Evolutionary conservation across 257 asterid species (phyloP), one percentile per base, ranked within the genome.

Genomic region (Nyctanthes arbortristis): DNA sequence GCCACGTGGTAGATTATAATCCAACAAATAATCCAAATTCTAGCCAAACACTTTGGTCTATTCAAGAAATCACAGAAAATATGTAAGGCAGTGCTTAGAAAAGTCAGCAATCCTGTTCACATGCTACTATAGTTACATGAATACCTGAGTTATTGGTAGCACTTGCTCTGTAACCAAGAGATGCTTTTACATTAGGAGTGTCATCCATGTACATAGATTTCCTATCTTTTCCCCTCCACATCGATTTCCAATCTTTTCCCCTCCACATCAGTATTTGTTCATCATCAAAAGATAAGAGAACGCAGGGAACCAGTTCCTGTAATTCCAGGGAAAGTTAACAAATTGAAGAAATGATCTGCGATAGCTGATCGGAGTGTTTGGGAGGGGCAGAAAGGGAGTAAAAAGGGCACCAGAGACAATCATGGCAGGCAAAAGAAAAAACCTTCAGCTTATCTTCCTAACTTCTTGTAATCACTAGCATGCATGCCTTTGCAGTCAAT

Each of bases 141-240:
- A 20, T 79, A 85, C 97, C 96, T 87, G 87, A 68, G 36, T 55
- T 59, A 67, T 66, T 69, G 60, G 70, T 6, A 60, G 37, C 37
- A 45, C 69, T 73, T n/a, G 88, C 68, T 68, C 63, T 34, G 36
- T 70, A 70, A 57, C 14, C 63, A 5, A 65, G 58, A 30, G 81
- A 70, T 45, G 70, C 75, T 65, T 70, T 67, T 33, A 55, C 35
- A 75, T 35, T 64, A 4, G 85, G 81, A 66, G 79, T 36, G 59
- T 75, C 87, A 52, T 77, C 68, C 29, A 55, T 49, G 59, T 83
- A 85, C 83, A 80, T 77, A 5, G 97, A 85, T 75, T 88, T 82
- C 98, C 98, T 90, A 37, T 90, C 92, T 76, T 81, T 79, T 72
- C 98, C 98, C 75, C 97, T 89, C 97, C 98, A 93, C 90, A 93